A percentile compares a stretch with the other conserved stretches of the same genome.
Evolutionary conservation across 1,284 basidiomycete genomes (phyloP).

Genomic region (Limonomyces culmigenus): DNA sequence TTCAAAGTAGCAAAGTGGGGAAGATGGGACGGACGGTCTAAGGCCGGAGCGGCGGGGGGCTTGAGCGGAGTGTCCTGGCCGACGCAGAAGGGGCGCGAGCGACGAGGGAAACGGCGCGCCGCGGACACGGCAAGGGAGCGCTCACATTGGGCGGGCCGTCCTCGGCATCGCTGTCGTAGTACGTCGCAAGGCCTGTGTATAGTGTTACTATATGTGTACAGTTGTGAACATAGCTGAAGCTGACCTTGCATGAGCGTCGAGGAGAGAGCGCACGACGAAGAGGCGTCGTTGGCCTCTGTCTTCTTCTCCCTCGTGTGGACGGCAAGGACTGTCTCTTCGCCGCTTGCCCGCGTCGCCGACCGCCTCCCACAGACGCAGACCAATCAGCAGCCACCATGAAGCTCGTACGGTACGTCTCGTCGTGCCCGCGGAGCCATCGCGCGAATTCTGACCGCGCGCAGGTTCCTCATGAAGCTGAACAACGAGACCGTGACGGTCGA

Average conservation of each 20-base stretch:
- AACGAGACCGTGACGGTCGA: conserved; percentile 98
- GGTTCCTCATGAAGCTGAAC: conserved; percentile 99
- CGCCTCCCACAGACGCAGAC: too few relatives aligned
- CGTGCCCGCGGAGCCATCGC: conserved; percentile 5
- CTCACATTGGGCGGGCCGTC: conserved; percentile 36
- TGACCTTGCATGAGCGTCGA: too few relatives aligned
- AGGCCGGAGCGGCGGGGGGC: conserved; percentile 2
- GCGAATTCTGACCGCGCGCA: conserved; percentile 15
- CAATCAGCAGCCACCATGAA: conserved; percentile 30
- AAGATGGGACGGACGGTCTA: conserved; percentile 1
- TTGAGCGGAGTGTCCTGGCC: conserved; percentile 48
- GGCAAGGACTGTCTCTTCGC: too few relatives aligned
- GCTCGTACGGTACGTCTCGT: conserved; percentile 27
- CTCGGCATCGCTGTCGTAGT: conserved; percentile 48
- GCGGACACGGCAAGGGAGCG: conserved; percentile 13
- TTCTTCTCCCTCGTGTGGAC: too few relatives aligned
- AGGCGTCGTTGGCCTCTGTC: too few relatives aligned
- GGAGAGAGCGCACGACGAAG: too few relatives aligned
- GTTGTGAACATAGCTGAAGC: too few relatives aligned
- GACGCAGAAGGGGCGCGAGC: conserved; percentile 38
- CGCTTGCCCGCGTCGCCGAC: too few relatives aligned
- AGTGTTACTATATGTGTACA: too few relatives aligned
- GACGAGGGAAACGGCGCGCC: conserved; percentile 48
- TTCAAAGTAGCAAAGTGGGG: conserved; percentile 15
- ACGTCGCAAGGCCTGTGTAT: too few relatives aligned